Evolutionary conservation across 2,329 filamentous ascomycete species (phyloP).

Genomic region (Fusarium keratoplasticum): DNA sequence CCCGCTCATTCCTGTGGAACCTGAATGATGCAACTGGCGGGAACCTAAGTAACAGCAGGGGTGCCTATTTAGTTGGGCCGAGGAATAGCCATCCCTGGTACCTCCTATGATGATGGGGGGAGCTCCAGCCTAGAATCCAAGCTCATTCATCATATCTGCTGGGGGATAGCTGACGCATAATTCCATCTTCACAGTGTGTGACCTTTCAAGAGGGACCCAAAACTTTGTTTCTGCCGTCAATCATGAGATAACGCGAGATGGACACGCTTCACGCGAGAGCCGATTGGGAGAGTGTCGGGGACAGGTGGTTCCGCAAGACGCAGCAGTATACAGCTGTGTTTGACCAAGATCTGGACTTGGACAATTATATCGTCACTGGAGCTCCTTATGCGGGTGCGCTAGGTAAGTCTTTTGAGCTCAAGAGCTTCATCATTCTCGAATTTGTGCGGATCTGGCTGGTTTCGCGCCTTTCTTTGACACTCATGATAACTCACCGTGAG

Average conservation of each 20-base stretch:
- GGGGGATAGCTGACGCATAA: constrained; percentile 17
- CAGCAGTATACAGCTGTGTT: constrained; percentile 95
- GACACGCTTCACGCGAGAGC: constrained; percentile 76
- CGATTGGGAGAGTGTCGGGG: constrained; percentile 94
- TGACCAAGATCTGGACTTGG: constrained; percentile 91
- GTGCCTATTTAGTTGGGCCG: constrained; percentile 41
- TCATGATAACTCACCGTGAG: constrained; percentile 15
- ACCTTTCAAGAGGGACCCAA: background rate
- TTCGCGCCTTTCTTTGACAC: background rate
- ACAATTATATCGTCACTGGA: constrained; percentile 91
- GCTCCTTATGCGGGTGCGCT: constrained; percentile 94
- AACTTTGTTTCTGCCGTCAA: constrained; percentile 14
- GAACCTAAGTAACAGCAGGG: constrained; percentile 7
- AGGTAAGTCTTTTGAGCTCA: constrained; percentile 67
- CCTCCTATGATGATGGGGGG: constrained; percentile 21
- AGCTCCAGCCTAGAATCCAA: background rate
- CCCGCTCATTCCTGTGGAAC: constrained; percentile 36
- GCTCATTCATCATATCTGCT: constrained; percentile 5
- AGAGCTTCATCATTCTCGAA: background rate
- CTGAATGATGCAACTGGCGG: constrained; percentile 43
- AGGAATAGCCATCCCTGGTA: constrained; percentile 45
- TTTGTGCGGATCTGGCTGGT: too few relatives aligned
- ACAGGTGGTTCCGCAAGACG: constrained; percentile 94
- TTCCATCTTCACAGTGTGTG: constrained; percentile 6
- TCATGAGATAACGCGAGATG: constrained; percentile 57